A percentile compares a stretch with the other conserved stretches of the same genome.
Evolutionary conservation across 108 stramenopile genomes (phyloP).

Genomic region (Aurantiochytrium sp.): DNA sequence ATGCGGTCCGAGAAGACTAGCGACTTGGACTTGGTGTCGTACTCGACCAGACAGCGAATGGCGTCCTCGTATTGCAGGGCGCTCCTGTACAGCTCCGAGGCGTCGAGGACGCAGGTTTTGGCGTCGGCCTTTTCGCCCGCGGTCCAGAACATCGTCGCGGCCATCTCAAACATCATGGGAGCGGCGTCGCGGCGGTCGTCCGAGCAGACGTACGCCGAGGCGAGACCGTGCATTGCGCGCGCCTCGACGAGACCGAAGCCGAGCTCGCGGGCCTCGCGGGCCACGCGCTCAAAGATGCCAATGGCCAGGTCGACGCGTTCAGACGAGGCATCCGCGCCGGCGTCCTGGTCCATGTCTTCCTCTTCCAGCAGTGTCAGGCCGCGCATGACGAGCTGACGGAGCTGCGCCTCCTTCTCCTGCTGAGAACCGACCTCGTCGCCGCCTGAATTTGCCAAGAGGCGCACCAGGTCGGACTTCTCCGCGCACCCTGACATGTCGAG

Average conservation of each 20-base stretch:
- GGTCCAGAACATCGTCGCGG: neutral
- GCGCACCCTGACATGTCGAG: neutral
- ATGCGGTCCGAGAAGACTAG: neutral
- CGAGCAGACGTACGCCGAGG: neutral
- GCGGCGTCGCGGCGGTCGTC: conserved; percentile 26
- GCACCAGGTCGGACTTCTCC: neutral
- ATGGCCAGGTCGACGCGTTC: neutral
- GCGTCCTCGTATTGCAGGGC: neutral
- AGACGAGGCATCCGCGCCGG: neutral
- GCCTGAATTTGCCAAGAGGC: neutral
- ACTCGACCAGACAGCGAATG: conserved; percentile 27
- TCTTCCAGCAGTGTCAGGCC: neutral
- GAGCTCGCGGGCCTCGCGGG: conserved; percentile 13
- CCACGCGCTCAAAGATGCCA: conserved; percentile 28
- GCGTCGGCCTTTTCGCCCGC: conserved; percentile 10
- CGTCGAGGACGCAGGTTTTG: neutral
- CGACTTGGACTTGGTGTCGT: neutral
- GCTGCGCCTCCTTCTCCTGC: neutral
- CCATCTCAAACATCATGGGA: conserved; percentile 27
- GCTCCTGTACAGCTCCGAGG: neutral
- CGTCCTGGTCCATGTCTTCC: neutral
- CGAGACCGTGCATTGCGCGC: conserved; percentile 12
- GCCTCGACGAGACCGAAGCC: neutral
- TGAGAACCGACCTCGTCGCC: neutral
- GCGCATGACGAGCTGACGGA: neutral